A percentile compares a stretch with the other conserved stretches of the same genome.
These are phyloP conservation scores for Solanum appendiculatum DNA, from an alignment of 257 asterid species.

Conservation along the genomic window DNA sequence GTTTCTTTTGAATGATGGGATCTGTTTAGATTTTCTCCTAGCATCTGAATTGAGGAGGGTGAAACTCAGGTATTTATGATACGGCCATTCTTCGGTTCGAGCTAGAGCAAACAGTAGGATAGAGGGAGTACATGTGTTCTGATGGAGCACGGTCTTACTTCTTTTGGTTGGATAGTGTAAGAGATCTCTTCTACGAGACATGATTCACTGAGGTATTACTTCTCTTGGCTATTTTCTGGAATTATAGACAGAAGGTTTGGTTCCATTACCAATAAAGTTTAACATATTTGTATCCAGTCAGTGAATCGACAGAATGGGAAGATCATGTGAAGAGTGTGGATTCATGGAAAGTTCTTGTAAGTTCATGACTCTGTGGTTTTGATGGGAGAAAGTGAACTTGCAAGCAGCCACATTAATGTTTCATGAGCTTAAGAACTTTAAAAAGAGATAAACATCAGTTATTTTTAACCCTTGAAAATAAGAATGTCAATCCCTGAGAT, in stretches of 20 bases:
- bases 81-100: too few relatives aligned
- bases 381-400: background rate
- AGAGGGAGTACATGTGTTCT: too few relatives aligned
- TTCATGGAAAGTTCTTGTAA: slow-evolving; percentile 86
- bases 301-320: background rate
- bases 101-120: too few relatives aligned
- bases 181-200: too few relatives aligned
- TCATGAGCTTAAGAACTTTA: background rate
- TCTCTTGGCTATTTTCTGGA: too few relatives aligned
- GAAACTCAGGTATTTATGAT: too few relatives aligned
- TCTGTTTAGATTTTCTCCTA: too few relatives aligned
- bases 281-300: background rate
- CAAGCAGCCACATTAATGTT: background rate
- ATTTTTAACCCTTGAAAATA: background rate
- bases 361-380: slow-evolving; percentile 7
- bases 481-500: background rate
- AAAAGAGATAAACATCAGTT: background rate
- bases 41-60: too few relatives aligned
- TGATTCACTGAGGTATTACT: too few relatives aligned
- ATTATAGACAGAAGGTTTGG: background rate
- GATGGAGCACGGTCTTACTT: too few relatives aligned
- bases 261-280: background rate
- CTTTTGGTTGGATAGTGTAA: too few relatives aligned
- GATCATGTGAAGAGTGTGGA: slow-evolving; percentile 36
- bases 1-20: too few relatives aligned